Percentiles rank a stretch among this genome's conserved stretches.
Conservation (phyloP, 75 land plant species). For the Sequoiadendron giganteum region DNA sequence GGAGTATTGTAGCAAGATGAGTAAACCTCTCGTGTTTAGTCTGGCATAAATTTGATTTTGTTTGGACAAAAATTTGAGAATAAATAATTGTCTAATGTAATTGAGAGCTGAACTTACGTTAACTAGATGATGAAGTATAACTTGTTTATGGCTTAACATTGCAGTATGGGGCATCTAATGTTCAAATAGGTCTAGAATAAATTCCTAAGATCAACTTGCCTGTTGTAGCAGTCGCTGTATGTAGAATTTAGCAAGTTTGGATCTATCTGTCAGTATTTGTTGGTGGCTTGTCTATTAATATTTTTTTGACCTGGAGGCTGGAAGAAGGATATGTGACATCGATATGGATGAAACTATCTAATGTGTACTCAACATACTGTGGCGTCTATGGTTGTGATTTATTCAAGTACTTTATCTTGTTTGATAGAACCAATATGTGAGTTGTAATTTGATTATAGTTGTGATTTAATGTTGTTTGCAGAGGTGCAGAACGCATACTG, state of each 20-base stretch:
- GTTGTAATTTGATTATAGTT: neutral
- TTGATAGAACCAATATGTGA: neutral
- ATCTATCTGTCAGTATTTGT: neutral
- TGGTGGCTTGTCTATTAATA: no score
- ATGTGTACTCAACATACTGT: neutral
- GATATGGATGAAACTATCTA: neutral
- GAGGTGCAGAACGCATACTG: slow-evolving; percentile 16
- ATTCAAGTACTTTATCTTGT: neutral
- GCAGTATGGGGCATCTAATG: neutral
- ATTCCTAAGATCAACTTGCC: neutral
- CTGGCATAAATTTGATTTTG: neutral
- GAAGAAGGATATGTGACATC: neutral
- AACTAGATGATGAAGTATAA: neutral
- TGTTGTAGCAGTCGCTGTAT: neutral
- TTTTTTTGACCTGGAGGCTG: neutral
- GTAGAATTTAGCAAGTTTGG: neutral
- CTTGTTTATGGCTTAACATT: neutral
- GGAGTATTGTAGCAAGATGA: neutral
- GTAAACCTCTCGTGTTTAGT: neutral
- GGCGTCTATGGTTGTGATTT: neutral
- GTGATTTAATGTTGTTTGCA: neutral
- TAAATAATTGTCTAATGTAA: neutral
- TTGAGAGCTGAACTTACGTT: neutral
- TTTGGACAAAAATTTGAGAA: neutral
- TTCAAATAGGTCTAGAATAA: neutral